Conservation (phyloP, 2,329 filamentous ascomycete genomes). For the Aspergillus hortae region DNA sequence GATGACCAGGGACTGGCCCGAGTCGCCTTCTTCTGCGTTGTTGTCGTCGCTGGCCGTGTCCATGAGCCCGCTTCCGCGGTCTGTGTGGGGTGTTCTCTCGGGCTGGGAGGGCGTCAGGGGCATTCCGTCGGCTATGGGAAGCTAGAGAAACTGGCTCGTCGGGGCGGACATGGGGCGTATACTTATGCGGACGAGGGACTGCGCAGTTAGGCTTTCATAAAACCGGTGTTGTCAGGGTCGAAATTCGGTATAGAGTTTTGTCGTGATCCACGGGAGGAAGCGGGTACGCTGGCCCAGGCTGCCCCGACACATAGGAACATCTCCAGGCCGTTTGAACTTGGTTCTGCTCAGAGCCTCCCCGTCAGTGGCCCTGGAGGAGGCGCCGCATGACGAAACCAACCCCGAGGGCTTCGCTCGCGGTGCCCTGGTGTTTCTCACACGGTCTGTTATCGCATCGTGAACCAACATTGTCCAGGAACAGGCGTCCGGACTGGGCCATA, state of each 20-base stretch:
- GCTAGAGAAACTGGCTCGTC: slow-evolving; percentile 35
- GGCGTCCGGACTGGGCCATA: neutral
- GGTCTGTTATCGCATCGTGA: neutral
- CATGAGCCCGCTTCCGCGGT: slow-evolving; percentile 11
- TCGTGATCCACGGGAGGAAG: slow-evolving; percentile 33
- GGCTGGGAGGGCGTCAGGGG: slow-evolving; percentile 25
- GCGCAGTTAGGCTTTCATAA: neutral
- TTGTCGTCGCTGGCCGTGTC: slow-evolving; percentile 14
- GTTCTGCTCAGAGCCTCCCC: slow-evolving; percentile 3
- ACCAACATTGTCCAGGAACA: neutral
- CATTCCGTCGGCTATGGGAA: slow-evolving; percentile 38
- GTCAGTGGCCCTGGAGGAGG: slow-evolving; percentile 1
- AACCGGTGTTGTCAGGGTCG: neutral
- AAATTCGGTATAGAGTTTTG: slow-evolving; percentile 28
- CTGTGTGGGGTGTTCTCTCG: slow-evolving; percentile 17
- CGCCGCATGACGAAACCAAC: slow-evolving; percentile 9
- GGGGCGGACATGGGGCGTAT: slow-evolving; percentile 36
- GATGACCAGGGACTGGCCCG: slow-evolving; percentile 20
- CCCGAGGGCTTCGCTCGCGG: neutral
- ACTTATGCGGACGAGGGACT: slow-evolving; percentile 2
- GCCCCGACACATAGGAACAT: neutral
- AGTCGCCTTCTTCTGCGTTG: slow-evolving; percentile 15
- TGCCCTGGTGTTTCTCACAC: neutral
- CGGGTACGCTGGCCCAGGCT: slow-evolving; percentile 26
- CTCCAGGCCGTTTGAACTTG: slow-evolving; percentile 1